Conservation (phyloP, 148 eudicot species). For the Cornus florida region DNA sequence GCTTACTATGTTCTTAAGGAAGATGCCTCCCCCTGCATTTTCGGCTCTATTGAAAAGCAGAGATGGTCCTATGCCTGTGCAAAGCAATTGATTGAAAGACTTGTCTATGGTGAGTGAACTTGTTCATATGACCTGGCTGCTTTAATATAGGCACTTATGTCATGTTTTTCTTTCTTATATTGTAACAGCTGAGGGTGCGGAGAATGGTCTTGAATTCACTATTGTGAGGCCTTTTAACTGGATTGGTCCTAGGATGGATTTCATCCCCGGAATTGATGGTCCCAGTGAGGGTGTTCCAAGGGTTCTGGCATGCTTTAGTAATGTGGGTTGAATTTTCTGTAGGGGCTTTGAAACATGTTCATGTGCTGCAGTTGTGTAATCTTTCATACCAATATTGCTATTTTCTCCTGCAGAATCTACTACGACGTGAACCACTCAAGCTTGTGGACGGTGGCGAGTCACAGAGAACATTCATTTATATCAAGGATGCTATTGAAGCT, state of each 20-base stretch:
- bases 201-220: slow-evolving; percentile 91
- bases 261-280: slow-evolving; percentile 97
- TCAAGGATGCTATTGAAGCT: slow-evolving; percentile 98
- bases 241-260: slow-evolving; percentile 99
- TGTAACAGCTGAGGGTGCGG: slow-evolving; percentile 90
- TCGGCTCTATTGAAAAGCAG: slow-evolving; percentile 97
- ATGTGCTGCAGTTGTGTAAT: not conserved
- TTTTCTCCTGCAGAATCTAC: slow-evolving; percentile 59
- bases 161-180: slow-evolving; percentile 5
- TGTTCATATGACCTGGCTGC: not conserved
- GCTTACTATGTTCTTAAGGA: slow-evolving; percentile 82
- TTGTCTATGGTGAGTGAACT: slow-evolving; percentile 60
- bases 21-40: slow-evolving; percentile 91
- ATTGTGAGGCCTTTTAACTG: slow-evolving; percentile 98
- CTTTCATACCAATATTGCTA: not conserved
- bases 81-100: slow-evolving; percentile 96
- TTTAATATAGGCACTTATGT: not conserved
- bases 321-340: slow-evolving; percentile 43
- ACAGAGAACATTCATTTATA: slow-evolving; percentile 91
- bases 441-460: slow-evolving; percentile 98
- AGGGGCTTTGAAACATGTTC: not conserved
- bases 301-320: slow-evolving; percentile 97
- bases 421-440: slow-evolving; percentile 90
- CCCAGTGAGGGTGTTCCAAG: slow-evolving; percentile 99
- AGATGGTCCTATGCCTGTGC: slow-evolving; percentile 99